A percentile compares a stretch with the other conserved stretches of the same genome.
Conservation (phyloP, 2,329 filamentous ascomycete species). For the Berkeleyomyces rouxiae region DNA sequence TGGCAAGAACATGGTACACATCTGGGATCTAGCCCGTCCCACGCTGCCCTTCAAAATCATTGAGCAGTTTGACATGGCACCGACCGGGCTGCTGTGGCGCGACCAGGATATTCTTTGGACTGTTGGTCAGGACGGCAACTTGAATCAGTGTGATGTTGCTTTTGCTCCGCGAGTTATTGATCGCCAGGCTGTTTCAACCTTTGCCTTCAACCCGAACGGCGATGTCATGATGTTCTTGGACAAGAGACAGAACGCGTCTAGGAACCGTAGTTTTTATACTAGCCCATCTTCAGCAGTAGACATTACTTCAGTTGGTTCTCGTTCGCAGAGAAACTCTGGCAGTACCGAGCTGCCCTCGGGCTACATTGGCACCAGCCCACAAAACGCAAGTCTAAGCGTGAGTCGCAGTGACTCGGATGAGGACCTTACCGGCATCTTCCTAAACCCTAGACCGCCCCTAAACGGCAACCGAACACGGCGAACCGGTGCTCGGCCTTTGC, state of each 20-base stretch:
- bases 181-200: conserved; percentile 41
- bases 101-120: conserved; percentile 51
- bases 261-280: neutral
- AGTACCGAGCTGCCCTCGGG: conserved; percentile 22
- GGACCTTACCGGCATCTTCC: conserved; percentile 43
- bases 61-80: conserved; percentile 40
- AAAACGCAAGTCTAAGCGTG: conserved; percentile 33
- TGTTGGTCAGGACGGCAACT: conserved; percentile 42
- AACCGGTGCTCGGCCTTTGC: neutral
- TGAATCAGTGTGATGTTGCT: conserved; percentile 48
- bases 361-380: conserved; percentile 33
- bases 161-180: conserved; percentile 48
- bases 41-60: conserved; percentile 52
- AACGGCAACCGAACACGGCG: neutral
- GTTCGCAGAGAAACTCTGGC: conserved; percentile 24
- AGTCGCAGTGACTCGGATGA: conserved; percentile 50
- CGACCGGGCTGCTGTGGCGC: conserved; percentile 44
- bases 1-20: conserved; percentile 42
- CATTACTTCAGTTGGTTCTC: conserved; percentile 19
- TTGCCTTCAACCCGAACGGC: conserved; percentile 42
- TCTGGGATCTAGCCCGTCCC: conserved; percentile 53
- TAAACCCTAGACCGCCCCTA: conserved; percentile 18
- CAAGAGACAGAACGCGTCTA: conserved; percentile 29
- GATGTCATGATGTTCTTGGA: conserved; percentile 47
- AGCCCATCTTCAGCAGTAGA: neutral